Evolutionary conservation across 1,284 basidiomycete genomes (phyloP).

Genomic region (Porodaedalea pini): DNA sequence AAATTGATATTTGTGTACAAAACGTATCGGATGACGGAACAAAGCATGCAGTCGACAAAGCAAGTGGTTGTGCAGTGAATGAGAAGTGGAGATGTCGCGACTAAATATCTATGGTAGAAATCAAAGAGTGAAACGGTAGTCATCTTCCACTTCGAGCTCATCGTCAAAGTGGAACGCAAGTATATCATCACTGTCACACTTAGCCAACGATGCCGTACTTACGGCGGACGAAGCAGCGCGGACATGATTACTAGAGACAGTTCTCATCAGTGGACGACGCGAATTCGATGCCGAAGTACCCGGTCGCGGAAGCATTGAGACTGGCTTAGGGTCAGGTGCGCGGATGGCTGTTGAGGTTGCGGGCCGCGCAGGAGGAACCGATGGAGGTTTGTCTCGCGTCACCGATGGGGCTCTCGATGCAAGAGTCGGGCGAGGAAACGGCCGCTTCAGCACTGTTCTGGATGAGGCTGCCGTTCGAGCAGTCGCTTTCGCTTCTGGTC

Average conservation of each 20-base stretch:
- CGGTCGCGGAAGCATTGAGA: conserved; percentile 4
- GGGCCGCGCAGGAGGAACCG: conserved; percentile 1
- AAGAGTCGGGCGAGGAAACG: background rate
- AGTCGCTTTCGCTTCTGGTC: background rate
- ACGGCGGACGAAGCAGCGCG: background rate
- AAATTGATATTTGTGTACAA: background rate
- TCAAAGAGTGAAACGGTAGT: conserved; percentile 17
- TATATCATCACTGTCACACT: background rate
- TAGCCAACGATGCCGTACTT: background rate
- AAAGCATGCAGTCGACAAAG: background rate
- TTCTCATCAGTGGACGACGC: background rate
- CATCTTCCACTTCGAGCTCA: background rate
- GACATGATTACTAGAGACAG: background rate
- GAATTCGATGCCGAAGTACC: conserved; percentile 7
- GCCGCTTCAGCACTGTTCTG: background rate
- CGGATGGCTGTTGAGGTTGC: conserved; percentile 5
- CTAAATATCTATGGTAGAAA: background rate
- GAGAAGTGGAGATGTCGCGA: background rate
- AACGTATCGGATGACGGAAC: background rate
- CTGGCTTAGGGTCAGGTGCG: background rate
- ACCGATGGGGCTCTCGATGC: background rate
- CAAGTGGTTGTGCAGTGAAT: background rate
- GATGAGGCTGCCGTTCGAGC: background rate
- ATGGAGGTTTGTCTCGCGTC: background rate
- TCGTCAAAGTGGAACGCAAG: background rate